Conservation (phyloP, 805 yeast genomes). For the Pichia exigua region DNA sequence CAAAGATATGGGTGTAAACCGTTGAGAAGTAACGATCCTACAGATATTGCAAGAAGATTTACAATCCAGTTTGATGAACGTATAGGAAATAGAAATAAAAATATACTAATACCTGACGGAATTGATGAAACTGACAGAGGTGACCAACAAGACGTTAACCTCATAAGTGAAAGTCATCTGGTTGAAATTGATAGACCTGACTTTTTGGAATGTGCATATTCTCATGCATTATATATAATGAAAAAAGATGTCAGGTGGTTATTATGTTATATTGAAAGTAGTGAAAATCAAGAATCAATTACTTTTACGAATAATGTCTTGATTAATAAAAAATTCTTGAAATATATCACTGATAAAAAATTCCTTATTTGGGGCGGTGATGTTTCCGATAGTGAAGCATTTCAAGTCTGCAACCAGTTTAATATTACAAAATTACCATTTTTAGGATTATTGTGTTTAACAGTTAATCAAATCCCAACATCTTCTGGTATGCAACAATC, state of each 20-base stretch:
- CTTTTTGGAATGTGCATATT: constrained; percentile 69
- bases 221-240: constrained; percentile 66
- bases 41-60: constrained; percentile 28
- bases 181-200: constrained; percentile 26
- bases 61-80: constrained; percentile 27
- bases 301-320: constrained; percentile 48
- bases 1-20: constrained; percentile 19
- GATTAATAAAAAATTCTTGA: constrained; percentile 41
- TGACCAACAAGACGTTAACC: background rate
- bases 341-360: constrained; percentile 41
- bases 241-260: constrained; percentile 66
- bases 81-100: constrained; percentile 18
- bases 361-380: constrained; percentile 84
- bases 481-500: constrained; percentile 48
- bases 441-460: constrained; percentile 65
- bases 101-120: background rate
- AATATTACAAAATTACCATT: constrained; percentile 74
- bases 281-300: constrained; percentile 55
- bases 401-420: constrained; percentile 71
- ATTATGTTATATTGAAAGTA: constrained; percentile 64
- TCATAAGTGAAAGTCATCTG: constrained; percentile 9
- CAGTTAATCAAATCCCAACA: constrained; percentile 46
- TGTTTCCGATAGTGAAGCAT: constrained; percentile 71
- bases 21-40: constrained; percentile 21
- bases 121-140: no score